phyloP scores from a whole-genome alignment of 495 filamentous ascomycete species.

The Daldinia loculata region DNA sequence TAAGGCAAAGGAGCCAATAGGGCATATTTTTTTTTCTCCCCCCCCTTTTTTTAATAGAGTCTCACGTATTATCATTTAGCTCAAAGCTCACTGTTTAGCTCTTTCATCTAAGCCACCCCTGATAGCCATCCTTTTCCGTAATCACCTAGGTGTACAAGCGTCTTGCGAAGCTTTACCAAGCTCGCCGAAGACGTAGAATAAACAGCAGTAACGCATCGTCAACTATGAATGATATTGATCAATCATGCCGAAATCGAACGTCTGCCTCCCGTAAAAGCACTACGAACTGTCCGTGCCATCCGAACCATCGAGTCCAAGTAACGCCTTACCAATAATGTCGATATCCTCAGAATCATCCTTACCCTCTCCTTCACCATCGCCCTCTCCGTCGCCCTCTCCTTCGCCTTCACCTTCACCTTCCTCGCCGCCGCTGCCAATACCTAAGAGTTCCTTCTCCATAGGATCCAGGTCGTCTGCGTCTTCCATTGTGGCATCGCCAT shows the following conservation, averaged over 20 bases:
- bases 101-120: constrained; percentile 8
- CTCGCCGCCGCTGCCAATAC: constrained; percentile 52
- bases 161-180: neutral
- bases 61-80: neutral
- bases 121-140: constrained; percentile 9
- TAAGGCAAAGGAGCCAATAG: too few relatives aligned
- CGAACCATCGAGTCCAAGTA: constrained; percentile 58
- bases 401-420: constrained; percentile 43
- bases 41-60: neutral
- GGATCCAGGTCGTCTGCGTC: constrained; percentile 61
- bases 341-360: constrained; percentile 59
- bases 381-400: constrained; percentile 47
- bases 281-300: constrained; percentile 43
- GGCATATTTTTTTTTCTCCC: neutral
- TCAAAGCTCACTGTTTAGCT: neutral
- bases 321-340: constrained; percentile 61
- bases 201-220: neutral
- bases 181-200: constrained; percentile 13
- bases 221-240: neutral
- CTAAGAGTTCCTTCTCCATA: constrained; percentile 60
- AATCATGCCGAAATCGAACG: neutral
- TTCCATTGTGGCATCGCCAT: constrained; percentile 53
- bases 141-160: constrained; percentile 19
- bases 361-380: constrained; percentile 49
- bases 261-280: neutral